Evolutionary conservation across 2,329 filamentous ascomycete genomes (phyloP), one percentile per base, ranked within the genome.

Genomic region (Cylindrodendrum hubeiense): DNA sequence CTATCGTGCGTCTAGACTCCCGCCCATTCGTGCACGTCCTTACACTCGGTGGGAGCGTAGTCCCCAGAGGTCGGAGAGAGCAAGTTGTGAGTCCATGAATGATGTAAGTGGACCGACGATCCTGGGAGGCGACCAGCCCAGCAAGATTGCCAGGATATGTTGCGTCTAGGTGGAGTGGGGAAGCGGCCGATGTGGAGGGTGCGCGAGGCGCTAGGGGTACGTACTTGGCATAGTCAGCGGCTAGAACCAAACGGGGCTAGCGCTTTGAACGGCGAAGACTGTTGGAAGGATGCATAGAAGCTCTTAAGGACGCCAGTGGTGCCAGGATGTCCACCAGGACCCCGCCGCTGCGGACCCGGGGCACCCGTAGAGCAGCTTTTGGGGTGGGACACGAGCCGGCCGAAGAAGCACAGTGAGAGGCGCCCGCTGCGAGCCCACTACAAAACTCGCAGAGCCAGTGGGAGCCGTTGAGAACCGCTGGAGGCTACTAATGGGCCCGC

Each of bases 201-300:
- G 46, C n/a, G 6, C 33, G 37, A 63, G 28, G 41, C 49, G 22
- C 46, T 49, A 53, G 22, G 22, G 41, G 41, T 50, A 57, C 49
- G 63, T 51, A 57, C 34, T 28, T 30, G 46, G 21, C n/a, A 30
- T 22, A 33, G 33, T 39, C 50, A 41, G 46, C 44, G 34, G 61
- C 59, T 65, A 64, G 56, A 28, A 34, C 39, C 51, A n/a, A 63
- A 68, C 30, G 22, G 8, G 52, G 65, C 30, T 69, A 73, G 69
- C 55, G 39, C 61, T 41, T 33, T 47, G 56, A 57, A 51, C 33
- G 56, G 50, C 65, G 72, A 74, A 74, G 66, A 44, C 66, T 67
- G 67, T 59, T 74, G 49, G 72, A 74, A 74, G 72, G 68, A 74
- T 70, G 72, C 67, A 74, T 74, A 60, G 72, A 74, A 74, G 72